These are phyloP conservation scores for Arthrobotrys musiformis DNA, from an alignment of 2,329 filamentous ascomycete species.

Conservation along the genomic window DNA sequence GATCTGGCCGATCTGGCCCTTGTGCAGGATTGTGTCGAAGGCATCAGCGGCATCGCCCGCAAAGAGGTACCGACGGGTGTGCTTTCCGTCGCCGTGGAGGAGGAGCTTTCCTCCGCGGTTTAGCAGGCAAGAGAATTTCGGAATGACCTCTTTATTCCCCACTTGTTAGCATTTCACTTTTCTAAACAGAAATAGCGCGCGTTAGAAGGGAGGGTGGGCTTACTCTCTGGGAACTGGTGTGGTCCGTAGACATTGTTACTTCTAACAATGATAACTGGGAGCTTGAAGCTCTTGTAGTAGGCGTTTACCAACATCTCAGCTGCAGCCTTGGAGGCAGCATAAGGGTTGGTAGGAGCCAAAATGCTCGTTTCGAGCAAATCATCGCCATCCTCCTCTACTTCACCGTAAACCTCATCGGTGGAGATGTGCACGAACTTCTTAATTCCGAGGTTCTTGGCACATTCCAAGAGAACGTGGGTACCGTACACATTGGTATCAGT, in stretches of 20 bases:
- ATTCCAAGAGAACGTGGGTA: constrained; percentile 83
- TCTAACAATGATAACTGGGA: constrained; percentile 81
- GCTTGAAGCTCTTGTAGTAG: constrained; percentile 84
- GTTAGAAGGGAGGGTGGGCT: constrained; percentile 61
- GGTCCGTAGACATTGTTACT: constrained; percentile 89
- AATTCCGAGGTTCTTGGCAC: constrained; percentile 76
- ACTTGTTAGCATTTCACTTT: neutral
- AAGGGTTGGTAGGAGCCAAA: constrained; percentile 82
- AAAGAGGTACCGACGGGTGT: constrained; percentile 79
- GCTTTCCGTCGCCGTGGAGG: constrained; percentile 79
- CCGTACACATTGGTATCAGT: constrained; percentile 84
- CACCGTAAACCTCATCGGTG: constrained; percentile 86
- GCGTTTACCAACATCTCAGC: constrained; percentile 88
- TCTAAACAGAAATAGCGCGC: neutral
- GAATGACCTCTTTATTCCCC: constrained; percentile 84
- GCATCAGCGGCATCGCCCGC: constrained; percentile 83
- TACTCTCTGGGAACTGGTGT: constrained; percentile 85
- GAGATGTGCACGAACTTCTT: constrained; percentile 82
- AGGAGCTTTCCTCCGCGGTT: constrained; percentile 74
- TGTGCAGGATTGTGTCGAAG: constrained; percentile 85
- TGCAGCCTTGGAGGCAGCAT: constrained; percentile 81
- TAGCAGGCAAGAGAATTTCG: constrained; percentile 80
- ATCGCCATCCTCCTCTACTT: constrained; percentile 77
- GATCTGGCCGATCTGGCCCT: constrained; percentile 76
- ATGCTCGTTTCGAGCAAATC: constrained; percentile 79